These are phyloP conservation scores for Tuber magnatum DNA, from an alignment of 495 filamentous ascomycete genomes.

Conservation along the genomic window DNA sequence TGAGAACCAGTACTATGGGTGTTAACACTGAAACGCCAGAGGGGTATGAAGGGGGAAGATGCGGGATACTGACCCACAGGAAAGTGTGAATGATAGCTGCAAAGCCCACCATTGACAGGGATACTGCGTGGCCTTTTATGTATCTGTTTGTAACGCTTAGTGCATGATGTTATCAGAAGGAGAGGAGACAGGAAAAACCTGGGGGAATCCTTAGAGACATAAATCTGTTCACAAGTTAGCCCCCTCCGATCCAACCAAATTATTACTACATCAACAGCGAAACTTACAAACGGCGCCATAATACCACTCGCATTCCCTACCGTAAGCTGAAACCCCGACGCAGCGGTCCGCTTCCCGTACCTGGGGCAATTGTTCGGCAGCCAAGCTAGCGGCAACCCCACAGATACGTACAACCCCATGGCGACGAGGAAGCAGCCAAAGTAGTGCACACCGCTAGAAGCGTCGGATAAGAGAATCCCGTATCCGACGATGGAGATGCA, in stretches of 20 bases:
- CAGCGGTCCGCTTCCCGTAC: conserved; percentile 66
- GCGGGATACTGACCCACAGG: conserved; percentile 45
- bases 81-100: conserved; percentile 47
- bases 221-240: conserved; percentile 46
- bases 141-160: conserved; percentile 46
- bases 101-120: conserved; percentile 50
- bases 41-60: not conserved
- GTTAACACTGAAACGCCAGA: not conserved
- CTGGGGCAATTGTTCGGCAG: conserved; percentile 52
- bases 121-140: conserved; percentile 51
- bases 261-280: not conserved
- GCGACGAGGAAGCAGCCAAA: conserved; percentile 66
- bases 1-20: conserved; percentile 46
- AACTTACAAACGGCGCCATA: conserved; percentile 60
- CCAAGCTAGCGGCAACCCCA: conserved; percentile 67
- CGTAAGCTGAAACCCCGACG: conserved; percentile 62
- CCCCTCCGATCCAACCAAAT: conserved; percentile 33
- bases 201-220: conserved; percentile 17
- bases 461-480: conserved; percentile 55
- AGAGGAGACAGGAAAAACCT: conserved; percentile 37
- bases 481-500: conserved; percentile 60
- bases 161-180: not conserved
- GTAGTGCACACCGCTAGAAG: conserved; percentile 58
- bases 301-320: conserved; percentile 63
- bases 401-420: conserved; percentile 61